Percentiles rank a stretch among this genome's conserved stretches.
phyloP scores from a whole-genome alignment of 352 stramenopile species.

The Pythium graminicola region DNA sequence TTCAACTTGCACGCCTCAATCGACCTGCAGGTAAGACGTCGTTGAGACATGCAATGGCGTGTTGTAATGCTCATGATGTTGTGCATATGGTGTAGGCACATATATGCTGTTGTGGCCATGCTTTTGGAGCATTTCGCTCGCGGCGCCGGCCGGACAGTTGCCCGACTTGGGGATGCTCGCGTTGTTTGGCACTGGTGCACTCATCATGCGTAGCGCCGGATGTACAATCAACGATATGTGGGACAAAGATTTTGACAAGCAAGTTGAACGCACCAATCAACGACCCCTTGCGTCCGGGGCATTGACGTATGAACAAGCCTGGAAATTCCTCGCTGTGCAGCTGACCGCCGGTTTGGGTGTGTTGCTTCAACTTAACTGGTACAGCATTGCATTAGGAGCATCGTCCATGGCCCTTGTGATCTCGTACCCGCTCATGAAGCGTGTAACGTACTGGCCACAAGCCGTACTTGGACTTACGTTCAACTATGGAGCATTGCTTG shows the following conservation, averaged over 20 bases:
- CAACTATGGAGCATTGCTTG: conserved; percentile 97
- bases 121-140: conserved; percentile 96
- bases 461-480: conserved; percentile 96
- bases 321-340: conserved; percentile 91
- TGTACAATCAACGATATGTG: conserved; percentile 99
- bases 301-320: conserved; percentile 88
- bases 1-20: conserved; percentile 83
- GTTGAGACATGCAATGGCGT: not conserved
- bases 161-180: conserved; percentile 79
- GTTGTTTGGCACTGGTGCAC: conserved; percentile 84
- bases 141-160: conserved; percentile 67
- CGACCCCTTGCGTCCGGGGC: conserved; percentile 91
- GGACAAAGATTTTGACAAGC: conserved; percentile 96
- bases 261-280: conserved; percentile 93
- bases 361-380: conserved; percentile 92
- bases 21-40: conserved; percentile 48
- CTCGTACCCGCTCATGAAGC: conserved; percentile 97
- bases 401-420: conserved; percentile 92
- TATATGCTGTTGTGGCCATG: conserved; percentile 97
- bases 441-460: conserved; percentile 97
- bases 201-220: conserved; percentile 96
- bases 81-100: conserved; percentile 39
- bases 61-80: not conserved
- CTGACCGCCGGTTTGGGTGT: conserved; percentile 90
- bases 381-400: conserved; percentile 90